Evolutionary conservation across 345 rosid genomes (phyloP).

Genomic region (Hibiscus syriacus): DNA sequence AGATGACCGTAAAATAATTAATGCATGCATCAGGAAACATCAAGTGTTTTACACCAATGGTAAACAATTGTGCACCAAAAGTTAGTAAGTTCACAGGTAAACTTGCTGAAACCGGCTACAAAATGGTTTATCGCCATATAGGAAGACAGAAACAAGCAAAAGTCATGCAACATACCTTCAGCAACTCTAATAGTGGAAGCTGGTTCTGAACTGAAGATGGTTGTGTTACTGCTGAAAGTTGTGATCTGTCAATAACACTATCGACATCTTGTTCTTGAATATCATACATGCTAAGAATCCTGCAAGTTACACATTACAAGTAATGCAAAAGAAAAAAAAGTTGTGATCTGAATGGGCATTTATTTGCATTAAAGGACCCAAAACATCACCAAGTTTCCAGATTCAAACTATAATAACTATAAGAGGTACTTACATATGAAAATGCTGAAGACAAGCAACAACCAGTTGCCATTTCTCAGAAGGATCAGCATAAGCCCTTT

Average conservation of each 20-base stretch:
- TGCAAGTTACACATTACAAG: slow-evolving; percentile 23
- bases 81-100: not conserved
- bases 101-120: slow-evolving; percentile 1
- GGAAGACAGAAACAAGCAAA: slow-evolving; percentile 9
- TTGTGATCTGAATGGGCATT: too few species aligned
- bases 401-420: not conserved
- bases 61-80: not conserved
- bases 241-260: slow-evolving; percentile 48
- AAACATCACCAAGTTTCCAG: slow-evolving; percentile 1
- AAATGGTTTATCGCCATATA: not conserved
- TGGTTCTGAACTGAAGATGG: slow-evolving; percentile 60
- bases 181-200: slow-evolving; percentile 78
- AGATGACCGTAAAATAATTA: too few species aligned
- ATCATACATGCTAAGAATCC: slow-evolving; percentile 83
- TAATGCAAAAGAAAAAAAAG: not conserved
- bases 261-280: slow-evolving; percentile 74
- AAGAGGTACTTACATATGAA: slow-evolving; percentile 60
- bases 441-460: slow-evolving; percentile 89
- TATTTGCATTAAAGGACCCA: not conserved
- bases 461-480: slow-evolving; percentile 93
- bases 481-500: slow-evolving; percentile 91
- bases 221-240: slow-evolving; percentile 35
- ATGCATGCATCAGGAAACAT: not conserved
- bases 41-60: not conserved
- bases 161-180: slow-evolving; percentile 48